These are phyloP conservation scores for Paraurostyla sp. DNA, from an alignment of 73 alveolate genomes.

Conservation along the genomic window DNA sequence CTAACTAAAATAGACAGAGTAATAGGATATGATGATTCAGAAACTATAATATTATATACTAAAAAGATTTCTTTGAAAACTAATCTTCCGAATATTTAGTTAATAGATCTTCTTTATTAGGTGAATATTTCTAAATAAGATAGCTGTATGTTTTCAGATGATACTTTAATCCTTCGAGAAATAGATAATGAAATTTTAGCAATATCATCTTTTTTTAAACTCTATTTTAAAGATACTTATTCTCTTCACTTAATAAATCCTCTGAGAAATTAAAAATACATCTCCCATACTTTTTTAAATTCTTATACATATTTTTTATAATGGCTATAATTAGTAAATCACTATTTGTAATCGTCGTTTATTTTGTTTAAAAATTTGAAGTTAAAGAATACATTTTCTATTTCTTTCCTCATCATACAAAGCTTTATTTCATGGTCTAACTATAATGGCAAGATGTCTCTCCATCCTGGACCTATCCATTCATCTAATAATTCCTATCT, in stretches of 20 bases:
- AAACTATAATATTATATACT: background rate
- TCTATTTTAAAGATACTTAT: background rate
- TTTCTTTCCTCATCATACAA: slow-evolving; percentile 54
- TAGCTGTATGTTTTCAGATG: background rate
- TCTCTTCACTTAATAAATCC: background rate
- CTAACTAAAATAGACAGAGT: too few species aligned
- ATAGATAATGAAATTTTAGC: too few species aligned
- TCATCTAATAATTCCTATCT: background rate
- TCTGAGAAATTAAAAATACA: background rate
- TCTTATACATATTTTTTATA: background rate
- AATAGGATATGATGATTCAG: background rate
- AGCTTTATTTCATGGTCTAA: slow-evolving; percentile 13
- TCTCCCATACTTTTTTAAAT: background rate
- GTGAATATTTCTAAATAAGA: background rate
- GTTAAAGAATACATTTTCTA: slow-evolving; percentile 30
- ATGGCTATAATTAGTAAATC: background rate
- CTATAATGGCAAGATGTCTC: background rate
- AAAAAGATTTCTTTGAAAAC: slow-evolving; percentile 14
- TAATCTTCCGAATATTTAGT: slow-evolving; percentile 31
- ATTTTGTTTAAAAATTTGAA: slow-evolving; percentile 2
- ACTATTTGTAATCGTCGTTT: slow-evolving; percentile 1
- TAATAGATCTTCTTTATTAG: slow-evolving; percentile 26
- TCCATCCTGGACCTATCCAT: slow-evolving; percentile 29
- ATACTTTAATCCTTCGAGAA: too few species aligned
- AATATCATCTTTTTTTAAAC: background rate